Conservation (phyloP, 176 grass and related monocot species). For the Juncus effusus region DNA sequence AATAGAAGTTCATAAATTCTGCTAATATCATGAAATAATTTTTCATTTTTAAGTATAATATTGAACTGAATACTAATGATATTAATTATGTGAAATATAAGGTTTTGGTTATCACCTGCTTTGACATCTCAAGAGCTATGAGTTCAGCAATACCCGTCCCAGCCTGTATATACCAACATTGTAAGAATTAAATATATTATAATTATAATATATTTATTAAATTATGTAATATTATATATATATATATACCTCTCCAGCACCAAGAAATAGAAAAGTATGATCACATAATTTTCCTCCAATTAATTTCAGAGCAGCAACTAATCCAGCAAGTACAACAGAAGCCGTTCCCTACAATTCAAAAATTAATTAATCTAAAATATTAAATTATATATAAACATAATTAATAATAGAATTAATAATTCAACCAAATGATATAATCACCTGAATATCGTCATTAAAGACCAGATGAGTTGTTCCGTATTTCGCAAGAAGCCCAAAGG, state of each 20-base stretch:
- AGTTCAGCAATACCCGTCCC: constrained; percentile 93
- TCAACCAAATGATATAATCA: constrained; percentile 23
- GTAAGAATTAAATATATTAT: constrained; percentile 4
- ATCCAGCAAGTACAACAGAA: constrained; percentile 84
- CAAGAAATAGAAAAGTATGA: constrained; percentile 86
- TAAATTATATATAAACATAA: constrained; percentile 19
- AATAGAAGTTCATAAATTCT: constrained; percentile 20
- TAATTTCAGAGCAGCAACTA: constrained; percentile 73
- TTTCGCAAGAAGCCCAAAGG: constrained; percentile 80
- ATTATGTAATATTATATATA: constrained; percentile 28
- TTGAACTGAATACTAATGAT: neutral
- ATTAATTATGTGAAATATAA: constrained; percentile 3
- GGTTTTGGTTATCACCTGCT: constrained; percentile 48
- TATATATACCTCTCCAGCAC: constrained; percentile 86
- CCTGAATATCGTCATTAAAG: constrained; percentile 99
- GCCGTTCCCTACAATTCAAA: constrained; percentile 67
- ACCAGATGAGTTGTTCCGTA: constrained; percentile 86
- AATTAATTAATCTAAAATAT: neutral
- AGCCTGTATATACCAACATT: constrained; percentile 51
- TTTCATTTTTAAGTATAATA: constrained; percentile 5
- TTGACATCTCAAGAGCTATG: constrained; percentile 95
- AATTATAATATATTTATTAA: neutral
- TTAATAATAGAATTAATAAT: constrained; percentile 20
- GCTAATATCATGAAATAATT: neutral
- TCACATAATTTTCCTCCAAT: constrained; percentile 74